Evolutionary conservation across 148 eudicot species (phyloP).

Genomic region (Persicaria tinctoria): DNA sequence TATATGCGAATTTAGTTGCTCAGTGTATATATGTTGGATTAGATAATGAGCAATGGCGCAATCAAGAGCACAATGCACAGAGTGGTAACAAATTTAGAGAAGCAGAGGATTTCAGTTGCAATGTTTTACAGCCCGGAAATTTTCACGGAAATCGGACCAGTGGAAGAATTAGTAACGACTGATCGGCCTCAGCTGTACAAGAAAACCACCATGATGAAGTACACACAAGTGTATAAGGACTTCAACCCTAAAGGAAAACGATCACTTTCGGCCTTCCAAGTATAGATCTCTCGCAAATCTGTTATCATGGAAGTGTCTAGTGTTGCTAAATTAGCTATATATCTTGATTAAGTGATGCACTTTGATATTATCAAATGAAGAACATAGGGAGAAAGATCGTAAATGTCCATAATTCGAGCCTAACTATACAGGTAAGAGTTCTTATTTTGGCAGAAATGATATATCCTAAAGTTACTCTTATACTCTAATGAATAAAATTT

Average conservation of each 20-base stretch:
- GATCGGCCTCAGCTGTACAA: background rate
- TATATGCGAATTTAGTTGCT: too few species aligned
- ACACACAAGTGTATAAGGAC: background rate
- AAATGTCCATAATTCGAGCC: too few species aligned
- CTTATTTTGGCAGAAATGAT: too few species aligned
- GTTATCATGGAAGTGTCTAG: too few species aligned
- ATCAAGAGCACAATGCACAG: conserved; percentile 20
- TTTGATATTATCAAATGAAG: too few species aligned
- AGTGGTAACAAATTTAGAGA: conserved; percentile 8
- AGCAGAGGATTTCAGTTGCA: background rate
- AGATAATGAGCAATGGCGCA: conserved; percentile 26
- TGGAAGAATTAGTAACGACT: background rate
- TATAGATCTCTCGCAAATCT: background rate
- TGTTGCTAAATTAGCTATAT: too few species aligned
- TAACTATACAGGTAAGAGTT: too few species aligned
- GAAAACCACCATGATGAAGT: background rate
- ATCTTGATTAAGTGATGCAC: too few species aligned
- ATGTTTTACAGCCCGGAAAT: background rate
- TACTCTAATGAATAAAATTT: too few species aligned
- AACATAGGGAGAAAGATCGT: too few species aligned
- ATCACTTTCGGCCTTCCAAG: background rate
- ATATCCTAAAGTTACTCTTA: too few species aligned
- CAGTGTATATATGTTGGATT: background rate
- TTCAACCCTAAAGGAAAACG: conserved; percentile 2
- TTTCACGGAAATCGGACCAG: background rate